Base-by-base conservation (phyloP, 2,329 filamentous ascomycete species). In the Xenoacremonium recifei region DNA sequence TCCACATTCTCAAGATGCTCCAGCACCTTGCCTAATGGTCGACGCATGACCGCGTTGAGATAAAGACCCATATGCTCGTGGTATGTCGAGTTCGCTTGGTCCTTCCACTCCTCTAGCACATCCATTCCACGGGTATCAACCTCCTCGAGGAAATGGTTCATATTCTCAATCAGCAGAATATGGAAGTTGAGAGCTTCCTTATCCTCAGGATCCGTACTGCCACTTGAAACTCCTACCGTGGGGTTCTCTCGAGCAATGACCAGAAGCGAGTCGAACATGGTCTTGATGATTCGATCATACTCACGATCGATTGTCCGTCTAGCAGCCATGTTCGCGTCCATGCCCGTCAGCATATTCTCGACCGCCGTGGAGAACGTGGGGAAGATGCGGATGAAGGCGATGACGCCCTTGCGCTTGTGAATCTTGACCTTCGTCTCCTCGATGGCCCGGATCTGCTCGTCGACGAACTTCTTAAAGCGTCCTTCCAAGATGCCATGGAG, bases 401-500 rank as follows among this genome's bases (percentile, higher is more conserved):
- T 96, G 42, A 99, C 89, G 10, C 93, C 92, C 70, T 95, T 96
- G 53, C 93, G 86, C 74, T 97, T 97, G 74, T 96, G 96, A 68
- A 96, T 90, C 73, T 96, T 96, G 64, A 99, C 92, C 68, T 97
- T 97, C 29, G 91, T 97, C 48, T 97, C 93, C 67, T 97, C 93
- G 50, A 97, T 96, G 5, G 90, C 91, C 19, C 89, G 87, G 45
- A 97, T 87, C 63, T 99, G 93, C 50, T 96, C 89, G 53, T 97
- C 92, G 7, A 97, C 82, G 56, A 97, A 96, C 49, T 88, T 89
- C 47, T 78, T 83, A 70, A 96, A 96, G 3, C 88, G 79, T 3
- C 79, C 77, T 52, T 86, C 81, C 15, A 97, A 73, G 31, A 79
- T 80, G 42, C 82, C 78, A 53, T 93, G 88, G 9, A 95, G 72